Evolutionary conservation across 1,139 yeast genomes (phyloP), one percentile per base, ranked within the genome.

Genomic region (Scheffersomyces titani): DNA sequence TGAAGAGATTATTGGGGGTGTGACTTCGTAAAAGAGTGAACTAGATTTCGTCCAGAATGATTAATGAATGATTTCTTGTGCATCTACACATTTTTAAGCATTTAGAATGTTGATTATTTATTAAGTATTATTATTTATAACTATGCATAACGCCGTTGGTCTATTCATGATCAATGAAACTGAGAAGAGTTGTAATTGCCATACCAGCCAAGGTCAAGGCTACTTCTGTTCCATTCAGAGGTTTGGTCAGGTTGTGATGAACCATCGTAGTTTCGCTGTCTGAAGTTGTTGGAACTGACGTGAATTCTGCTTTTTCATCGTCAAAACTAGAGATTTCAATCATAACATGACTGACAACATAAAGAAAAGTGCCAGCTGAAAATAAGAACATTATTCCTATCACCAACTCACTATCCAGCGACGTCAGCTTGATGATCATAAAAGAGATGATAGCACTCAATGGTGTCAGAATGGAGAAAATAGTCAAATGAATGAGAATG

Each of bases 311-410:
- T 13, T 22, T n/a, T 19, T 21, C 53, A 13, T 51, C 50, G 30
- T 22, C 7, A 36, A 59, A 56, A n/a, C 53, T 52, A 55, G 66
- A 46, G 24, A 74, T 65, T 48, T 79, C 83, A 52, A 77, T 70
- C 75, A 85, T 78, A 3, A 88, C 85, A 67, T 89, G 91, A 59
- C 84, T 77, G 16, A 91, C 89, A 44, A 89, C 90, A 63, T 82
- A 89, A 44, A 89, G 69, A 65, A 89, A 89, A 0, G 92, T 87
- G 5, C 96, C 96, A 5, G 89, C 90, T 57, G 89, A 83, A 61
- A 87, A 85, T 16, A 88, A 69, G 53, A 87, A 71, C 45, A 86
- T 68, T 2, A 78, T 61, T 0, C 87, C 89, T n/a, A 87, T 73
- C 60, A 79, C 73, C 63, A 79, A 74, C 51, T 74, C 73, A 57